These are phyloP conservation scores for Lunularia cruciata DNA, from an alignment of 225 moss, liverwort and hornwort genomes.

Conservation along the genomic window DNA sequence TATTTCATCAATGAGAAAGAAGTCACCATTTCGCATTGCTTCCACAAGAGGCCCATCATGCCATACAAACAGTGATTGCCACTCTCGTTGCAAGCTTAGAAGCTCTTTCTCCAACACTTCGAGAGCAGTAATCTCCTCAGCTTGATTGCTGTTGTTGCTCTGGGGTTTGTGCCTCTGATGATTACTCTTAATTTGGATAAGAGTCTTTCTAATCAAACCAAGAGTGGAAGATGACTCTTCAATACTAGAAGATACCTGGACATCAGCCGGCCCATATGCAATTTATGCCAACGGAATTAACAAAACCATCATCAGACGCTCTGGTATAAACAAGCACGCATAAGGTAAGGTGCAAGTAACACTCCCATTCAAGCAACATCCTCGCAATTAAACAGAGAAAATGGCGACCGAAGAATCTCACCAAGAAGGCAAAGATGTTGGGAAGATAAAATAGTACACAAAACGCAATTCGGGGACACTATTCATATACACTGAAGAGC, in stretches of 20 bases:
- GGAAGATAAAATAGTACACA: neutral
- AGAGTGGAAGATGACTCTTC: constrained; percentile 60
- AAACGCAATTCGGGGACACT: too few species aligned
- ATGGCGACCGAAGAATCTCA: too few species aligned
- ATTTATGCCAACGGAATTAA: too few species aligned
- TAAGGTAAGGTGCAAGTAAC: too few species aligned
- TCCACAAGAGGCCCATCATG: constrained; percentile 92
- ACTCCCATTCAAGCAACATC: too few species aligned
- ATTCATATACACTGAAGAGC: neutral
- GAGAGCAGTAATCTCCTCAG: constrained; percentile 37
- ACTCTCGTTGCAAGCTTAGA: constrained; percentile 59
- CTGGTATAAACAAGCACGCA: neutral
- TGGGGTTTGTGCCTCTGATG: neutral
- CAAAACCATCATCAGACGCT: too few species aligned
- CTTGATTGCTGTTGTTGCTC: neutral
- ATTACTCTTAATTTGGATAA: constrained; percentile 32
- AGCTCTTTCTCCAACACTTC: constrained; percentile 59
- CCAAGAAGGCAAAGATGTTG: too few species aligned
- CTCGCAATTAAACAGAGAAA: too few species aligned
- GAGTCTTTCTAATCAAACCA: constrained; percentile 45
- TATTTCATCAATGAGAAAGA: constrained; percentile 95
- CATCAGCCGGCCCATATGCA: neutral
- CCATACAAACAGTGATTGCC: constrained; percentile 93
- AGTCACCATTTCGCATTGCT: constrained; percentile 89
- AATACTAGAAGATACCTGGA: constrained; percentile 58